Percentiles rank a stretch among this genome's conserved stretches.
Conservation (phyloP, 2,329 filamentous ascomycete genomes). For the Pseudopyrenochaeta lycopersici region DNA sequence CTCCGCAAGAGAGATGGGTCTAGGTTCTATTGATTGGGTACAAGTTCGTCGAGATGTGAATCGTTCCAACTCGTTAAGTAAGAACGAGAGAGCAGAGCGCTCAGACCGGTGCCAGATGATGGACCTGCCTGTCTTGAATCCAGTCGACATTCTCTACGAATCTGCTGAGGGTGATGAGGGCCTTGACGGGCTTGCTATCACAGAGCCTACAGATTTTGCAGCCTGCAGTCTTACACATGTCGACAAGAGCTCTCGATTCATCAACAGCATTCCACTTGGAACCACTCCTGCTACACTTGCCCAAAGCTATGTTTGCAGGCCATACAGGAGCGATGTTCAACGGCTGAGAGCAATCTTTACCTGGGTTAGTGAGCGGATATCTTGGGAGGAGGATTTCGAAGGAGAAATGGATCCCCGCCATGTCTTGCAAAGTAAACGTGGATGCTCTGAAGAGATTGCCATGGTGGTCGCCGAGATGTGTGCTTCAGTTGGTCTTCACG, state of each 20-base stretch:
- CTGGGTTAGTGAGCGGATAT: conserved; percentile 94
- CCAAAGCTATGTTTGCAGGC: conserved; percentile 90
- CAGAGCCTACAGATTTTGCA: conserved; percentile 81
- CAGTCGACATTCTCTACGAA: conserved; percentile 87
- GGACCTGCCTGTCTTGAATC: conserved; percentile 86
- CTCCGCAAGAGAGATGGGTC: conserved; percentile 75
- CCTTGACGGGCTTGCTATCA: conserved; percentile 83
- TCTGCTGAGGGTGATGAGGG: conserved; percentile 90
- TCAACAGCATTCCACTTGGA: conserved; percentile 81
- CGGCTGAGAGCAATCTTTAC: conserved; percentile 93
- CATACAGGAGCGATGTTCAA: conserved; percentile 93
- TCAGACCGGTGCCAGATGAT: conserved; percentile 94
- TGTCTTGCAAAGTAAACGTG: conserved; percentile 84
- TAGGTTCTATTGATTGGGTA: conserved; percentile 85
- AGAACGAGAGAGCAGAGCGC: conserved; percentile 84
- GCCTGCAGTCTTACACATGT: conserved; percentile 83
- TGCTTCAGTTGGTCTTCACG: conserved; percentile 82
- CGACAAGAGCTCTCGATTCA: conserved; percentile 94
- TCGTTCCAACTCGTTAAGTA: conserved; percentile 89
- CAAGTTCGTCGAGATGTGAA: conserved; percentile 96
- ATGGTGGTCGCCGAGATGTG: conserved; percentile 94
- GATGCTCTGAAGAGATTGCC: conserved; percentile 88
- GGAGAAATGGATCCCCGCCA: conserved; percentile 83
- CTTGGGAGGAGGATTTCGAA: conserved; percentile 95
- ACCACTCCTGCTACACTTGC: conserved; percentile 84